phyloP scores from a whole-genome alignment of 2,329 filamentous ascomycete species.

The Tympanopsis confertula region DNA sequence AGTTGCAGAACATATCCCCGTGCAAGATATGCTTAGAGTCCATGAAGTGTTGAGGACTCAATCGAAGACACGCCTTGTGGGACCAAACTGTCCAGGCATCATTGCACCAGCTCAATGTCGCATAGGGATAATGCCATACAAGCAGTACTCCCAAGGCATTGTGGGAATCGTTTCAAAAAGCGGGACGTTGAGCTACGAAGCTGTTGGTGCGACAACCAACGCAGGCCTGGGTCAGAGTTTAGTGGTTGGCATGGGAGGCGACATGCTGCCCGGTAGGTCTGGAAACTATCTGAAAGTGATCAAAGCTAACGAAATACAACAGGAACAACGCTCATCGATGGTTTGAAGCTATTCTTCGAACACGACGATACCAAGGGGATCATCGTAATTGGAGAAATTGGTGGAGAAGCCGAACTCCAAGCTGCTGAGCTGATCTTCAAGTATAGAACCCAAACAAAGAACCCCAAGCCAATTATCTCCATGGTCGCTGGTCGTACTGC shows the following conservation, averaged over 20 bases:
- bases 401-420: constrained; percentile 57
- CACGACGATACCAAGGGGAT: constrained; percentile 62
- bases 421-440: constrained; percentile 64
- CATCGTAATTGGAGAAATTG: constrained; percentile 62
- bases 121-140: constrained; percentile 22
- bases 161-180: constrained; percentile 65
- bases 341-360: constrained; percentile 50
- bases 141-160: constrained; percentile 51
- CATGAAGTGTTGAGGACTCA: constrained; percentile 59
- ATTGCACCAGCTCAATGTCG: constrained; percentile 49
- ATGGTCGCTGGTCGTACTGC: constrained; percentile 56
- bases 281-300: too few relatives aligned
- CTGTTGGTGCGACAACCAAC: constrained; percentile 58
- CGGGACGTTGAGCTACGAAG: constrained; percentile 65
- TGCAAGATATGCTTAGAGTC: constrained; percentile 62
- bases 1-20: constrained; percentile 64
- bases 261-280: constrained; percentile 63
- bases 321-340: constrained; percentile 61
- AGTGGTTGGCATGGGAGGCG: constrained; percentile 64
- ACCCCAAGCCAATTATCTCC: constrained; percentile 55
- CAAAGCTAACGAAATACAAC: too few relatives aligned
- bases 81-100: constrained; percentile 64
- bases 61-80: constrained; percentile 56
- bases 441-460: constrained; percentile 41
- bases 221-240: constrained; percentile 62